Evolutionary conservation across 2,329 filamentous ascomycete species (phyloP).

Genomic region (Plectosphaerella sp.): DNA sequence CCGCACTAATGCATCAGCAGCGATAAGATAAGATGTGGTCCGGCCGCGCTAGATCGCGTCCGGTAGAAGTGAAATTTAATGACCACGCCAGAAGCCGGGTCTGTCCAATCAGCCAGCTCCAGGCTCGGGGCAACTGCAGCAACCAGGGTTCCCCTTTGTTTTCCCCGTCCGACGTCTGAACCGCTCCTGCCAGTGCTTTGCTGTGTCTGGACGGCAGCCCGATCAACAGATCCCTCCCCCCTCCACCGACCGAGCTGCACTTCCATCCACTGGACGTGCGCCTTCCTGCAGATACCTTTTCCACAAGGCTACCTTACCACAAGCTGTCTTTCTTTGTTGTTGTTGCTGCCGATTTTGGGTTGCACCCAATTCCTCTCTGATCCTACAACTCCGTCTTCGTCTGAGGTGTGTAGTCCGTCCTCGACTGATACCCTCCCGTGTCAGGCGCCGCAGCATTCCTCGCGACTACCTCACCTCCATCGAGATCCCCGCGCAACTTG

Average conservation of each 20-base stretch:
- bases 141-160: conserved; percentile 1
- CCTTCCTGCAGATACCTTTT: background rate
- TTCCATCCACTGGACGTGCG: background rate
- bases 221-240: background rate
- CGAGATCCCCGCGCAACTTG: background rate
- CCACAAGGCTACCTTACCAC: background rate
- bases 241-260: background rate
- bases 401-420: too few species aligned
- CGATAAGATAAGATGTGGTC: background rate
- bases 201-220: background rate
- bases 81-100: too few species aligned
- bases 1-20: background rate
- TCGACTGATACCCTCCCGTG: too few species aligned
- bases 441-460: background rate
- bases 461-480: background rate
- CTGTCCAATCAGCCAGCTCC: background rate
- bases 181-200: too few species aligned
- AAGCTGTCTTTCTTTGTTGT: background rate
- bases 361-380: too few species aligned
- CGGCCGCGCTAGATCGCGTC: background rate
- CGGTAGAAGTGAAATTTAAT: background rate
- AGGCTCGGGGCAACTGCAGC: conserved; percentile 2
- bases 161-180: background rate
- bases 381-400: too few species aligned
- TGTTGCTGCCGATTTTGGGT: background rate